A percentile compares a stretch with the other conserved stretches of the same genome.
phyloP scores from a whole-genome alignment of 2,329 filamentous ascomycete species.

The Phyllosticta capitalensis region DNA sequence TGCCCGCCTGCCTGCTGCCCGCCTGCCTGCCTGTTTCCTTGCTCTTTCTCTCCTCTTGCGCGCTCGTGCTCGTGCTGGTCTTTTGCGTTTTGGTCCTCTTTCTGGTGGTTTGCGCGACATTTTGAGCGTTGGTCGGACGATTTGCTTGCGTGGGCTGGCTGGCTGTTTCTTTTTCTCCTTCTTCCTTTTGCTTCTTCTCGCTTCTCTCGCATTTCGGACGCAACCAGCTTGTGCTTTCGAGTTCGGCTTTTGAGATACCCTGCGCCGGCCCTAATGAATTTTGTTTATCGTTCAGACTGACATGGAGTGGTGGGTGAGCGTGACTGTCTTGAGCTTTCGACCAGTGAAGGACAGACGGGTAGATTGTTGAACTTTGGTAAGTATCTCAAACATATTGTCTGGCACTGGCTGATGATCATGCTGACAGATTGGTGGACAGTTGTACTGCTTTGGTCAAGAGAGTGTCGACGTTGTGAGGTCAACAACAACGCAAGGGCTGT shows the following conservation, averaged over 20 bases:
- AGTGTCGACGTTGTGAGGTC: neutral
- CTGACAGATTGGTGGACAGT: neutral
- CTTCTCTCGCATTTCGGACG: neutral
- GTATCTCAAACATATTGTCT: neutral
- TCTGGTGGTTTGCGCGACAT: neutral
- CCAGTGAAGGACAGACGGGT: neutral
- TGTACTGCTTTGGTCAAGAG: neutral
- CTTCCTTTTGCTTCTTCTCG: neutral
- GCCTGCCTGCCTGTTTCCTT: too few relatives aligned
- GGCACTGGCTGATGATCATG: neutral
- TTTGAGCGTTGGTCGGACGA: neutral
- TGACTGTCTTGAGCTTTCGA: too few relatives aligned
- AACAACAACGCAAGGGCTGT: neutral
- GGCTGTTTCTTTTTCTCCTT: neutral
- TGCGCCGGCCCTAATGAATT: too few relatives aligned
- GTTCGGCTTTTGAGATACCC: neutral
- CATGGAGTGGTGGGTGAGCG: too few relatives aligned
- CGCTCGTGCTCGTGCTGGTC: neutral
- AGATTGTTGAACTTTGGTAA: neutral
- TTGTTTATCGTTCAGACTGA: too few relatives aligned
- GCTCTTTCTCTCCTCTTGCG: too few relatives aligned
- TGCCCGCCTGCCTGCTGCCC: neutral
- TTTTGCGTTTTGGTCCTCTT: neutral
- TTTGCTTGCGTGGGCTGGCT: too few relatives aligned
- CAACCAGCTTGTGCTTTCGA: neutral